Base-by-base conservation (phyloP, 2,329 filamentous ascomycete genomes). In the Verticillium nubilum region DNA sequence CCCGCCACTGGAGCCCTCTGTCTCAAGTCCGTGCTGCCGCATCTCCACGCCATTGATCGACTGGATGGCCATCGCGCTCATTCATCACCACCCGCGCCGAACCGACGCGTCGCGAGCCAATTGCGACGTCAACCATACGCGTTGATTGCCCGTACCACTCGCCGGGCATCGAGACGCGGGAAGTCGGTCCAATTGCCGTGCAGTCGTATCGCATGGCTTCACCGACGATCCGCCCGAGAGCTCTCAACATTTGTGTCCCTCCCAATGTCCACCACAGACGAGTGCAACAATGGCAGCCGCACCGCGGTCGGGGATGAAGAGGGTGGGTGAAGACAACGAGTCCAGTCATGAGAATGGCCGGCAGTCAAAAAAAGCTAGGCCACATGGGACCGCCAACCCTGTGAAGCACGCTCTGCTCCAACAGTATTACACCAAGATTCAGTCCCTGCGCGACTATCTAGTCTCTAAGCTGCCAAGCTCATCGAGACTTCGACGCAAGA, bases 361-460 rank as follows among this genome's bases (percentile, higher is more conserved):
- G 19, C 55, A 5, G 27, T 7, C 25, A 35, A 63, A 63, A 26
- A 63, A 47, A 19, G 42, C 28, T 31, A 59, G 55, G 23, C 3
- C n/a, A 15, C 37, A 56, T 17, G 42, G n/a, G n/a, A 25, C 12
- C 10, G 15, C 54, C 7, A 35, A 27, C 15, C 47, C 37, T 23
- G 37, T 63, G 56, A 61, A 59, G 52, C 58, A 64, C 59, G 27
- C 61, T 53, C 42, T 61, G 33, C 42, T 60, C 4, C 31, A 37
- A n/a, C 57, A 60, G 42, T 52, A 53, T 74, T 96, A 92, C 73
- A 74, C 80, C 7, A 74, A 80, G 54, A 81, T 92, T 13, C 72
- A 85, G 59, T 86, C 86, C 0, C 76, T 97, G 60, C 86, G 91
- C 66, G 80, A 88, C 60, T 90, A 91, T 74, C 76, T 93, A 42